A percentile compares a stretch with the other conserved stretches of the same genome.
Evolutionary conservation across 1,284 basidiomycete genomes (phyloP).

Genomic region (Melanopsichium pennsylvanicum): DNA sequence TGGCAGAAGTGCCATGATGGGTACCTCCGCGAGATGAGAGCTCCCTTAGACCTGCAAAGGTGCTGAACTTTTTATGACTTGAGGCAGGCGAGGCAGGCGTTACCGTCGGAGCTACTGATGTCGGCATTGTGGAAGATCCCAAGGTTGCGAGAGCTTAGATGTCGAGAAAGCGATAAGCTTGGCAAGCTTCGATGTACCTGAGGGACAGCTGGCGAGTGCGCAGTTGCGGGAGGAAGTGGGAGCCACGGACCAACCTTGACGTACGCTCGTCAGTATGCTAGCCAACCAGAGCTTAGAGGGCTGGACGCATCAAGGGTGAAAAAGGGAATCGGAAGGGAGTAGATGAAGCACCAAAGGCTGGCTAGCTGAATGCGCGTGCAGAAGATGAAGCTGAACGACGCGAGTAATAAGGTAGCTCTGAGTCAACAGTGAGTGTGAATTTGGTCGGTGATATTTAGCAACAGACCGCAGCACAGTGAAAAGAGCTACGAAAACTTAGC

Average conservation of each 20-base stretch:
- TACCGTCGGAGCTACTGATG: conserved; percentile 10
- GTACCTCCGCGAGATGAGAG: conserved; percentile 18
- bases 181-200: too few species aligned
- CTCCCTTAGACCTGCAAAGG: conserved; percentile 48
- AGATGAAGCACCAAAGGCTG: background rate
- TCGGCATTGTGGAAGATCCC: conserved; percentile 17
- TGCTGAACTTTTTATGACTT: conserved; percentile 48
- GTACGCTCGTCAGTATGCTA: conserved; percentile 12
- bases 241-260: conserved; percentile 4
- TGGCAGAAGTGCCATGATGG: conserved; percentile 11
- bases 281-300: background rate
- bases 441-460: too few species aligned
- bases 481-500: too few species aligned
- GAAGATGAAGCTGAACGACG: background rate
- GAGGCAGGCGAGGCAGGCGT: conserved; percentile 8
- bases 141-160: background rate
- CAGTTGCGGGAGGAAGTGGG: conserved; percentile 2
- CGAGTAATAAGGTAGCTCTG: too few species aligned
- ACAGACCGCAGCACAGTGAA: too few species aligned
- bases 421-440: too few species aligned
- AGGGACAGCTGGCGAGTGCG: background rate
- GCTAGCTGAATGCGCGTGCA: background rate
- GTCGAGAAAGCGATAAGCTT: background rate
- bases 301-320: conserved; percentile 8
- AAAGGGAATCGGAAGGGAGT: background rate